Conservation (phyloP, 2,329 filamentous ascomycete species). For the Fusarium nanum region DNA sequence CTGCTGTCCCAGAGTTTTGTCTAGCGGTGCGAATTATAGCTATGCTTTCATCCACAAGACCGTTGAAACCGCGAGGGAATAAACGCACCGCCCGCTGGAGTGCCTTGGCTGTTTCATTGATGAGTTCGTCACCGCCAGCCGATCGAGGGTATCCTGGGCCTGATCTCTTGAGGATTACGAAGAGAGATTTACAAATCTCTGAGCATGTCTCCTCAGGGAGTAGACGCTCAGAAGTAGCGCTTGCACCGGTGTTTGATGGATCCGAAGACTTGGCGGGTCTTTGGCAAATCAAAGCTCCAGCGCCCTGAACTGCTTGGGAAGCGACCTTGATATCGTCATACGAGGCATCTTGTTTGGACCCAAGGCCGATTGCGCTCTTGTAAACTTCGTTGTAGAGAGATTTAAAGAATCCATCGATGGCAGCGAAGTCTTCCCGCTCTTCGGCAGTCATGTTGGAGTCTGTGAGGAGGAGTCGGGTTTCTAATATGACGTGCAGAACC, state of each 20-base stretch:
- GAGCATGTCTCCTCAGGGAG: conserved; percentile 51
- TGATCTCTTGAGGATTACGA: conserved; percentile 46
- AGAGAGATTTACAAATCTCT: conserved; percentile 54
- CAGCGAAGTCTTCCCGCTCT: conserved; percentile 54
- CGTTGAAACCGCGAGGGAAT: conserved; percentile 52
- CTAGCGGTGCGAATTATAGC: conserved; percentile 45
- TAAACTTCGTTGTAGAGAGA: conserved; percentile 59
- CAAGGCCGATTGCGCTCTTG: conserved; percentile 51
- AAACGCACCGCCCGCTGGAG: conserved; percentile 54
- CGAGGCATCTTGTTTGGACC: conserved; percentile 44
- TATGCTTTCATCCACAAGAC: conserved; percentile 49
- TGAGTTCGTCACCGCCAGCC: conserved; percentile 50
- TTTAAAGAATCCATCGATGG: conserved; percentile 53
- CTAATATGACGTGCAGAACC: conserved; percentile 63
- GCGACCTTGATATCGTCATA: conserved; percentile 57
- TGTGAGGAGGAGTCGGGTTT: conserved; percentile 57
- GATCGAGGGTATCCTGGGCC: conserved; percentile 37
- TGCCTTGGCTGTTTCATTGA: conserved; percentile 57
- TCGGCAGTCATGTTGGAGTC: conserved; percentile 49
- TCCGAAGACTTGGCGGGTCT: conserved; percentile 42
- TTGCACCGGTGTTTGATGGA: background rate
- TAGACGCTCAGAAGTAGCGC: conserved; percentile 45
- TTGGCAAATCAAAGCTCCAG: conserved; percentile 60
- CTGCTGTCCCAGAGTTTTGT: conserved; percentile 24
- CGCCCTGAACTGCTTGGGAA: conserved; percentile 59